Evolutionary conservation across 495 filamentous ascomycete species (phyloP).

Genomic region (Symbiotaphrina buchneri): DNA sequence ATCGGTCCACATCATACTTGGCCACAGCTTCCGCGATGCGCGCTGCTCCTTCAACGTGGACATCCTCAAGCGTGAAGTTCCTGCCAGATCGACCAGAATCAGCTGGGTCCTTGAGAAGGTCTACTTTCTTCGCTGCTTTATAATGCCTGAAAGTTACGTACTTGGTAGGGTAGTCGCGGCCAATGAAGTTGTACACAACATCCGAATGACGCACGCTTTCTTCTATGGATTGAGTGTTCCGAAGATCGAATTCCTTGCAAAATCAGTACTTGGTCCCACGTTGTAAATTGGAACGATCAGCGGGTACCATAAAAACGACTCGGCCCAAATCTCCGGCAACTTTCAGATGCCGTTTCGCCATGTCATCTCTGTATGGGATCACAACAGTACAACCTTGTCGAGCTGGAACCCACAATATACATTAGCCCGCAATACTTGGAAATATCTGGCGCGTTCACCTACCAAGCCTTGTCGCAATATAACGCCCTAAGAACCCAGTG

Average conservation of each 20-base stretch:
- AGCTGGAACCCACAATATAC: slow-evolving; percentile 23
- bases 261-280: neutral
- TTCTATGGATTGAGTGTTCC: slow-evolving; percentile 89
- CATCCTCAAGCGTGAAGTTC: slow-evolving; percentile 85
- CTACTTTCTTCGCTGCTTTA: no score
- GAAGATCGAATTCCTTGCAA: slow-evolving; percentile 73
- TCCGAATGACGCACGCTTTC: slow-evolving; percentile 93
- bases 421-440: neutral
- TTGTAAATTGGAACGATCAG: neutral
- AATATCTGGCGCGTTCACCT: slow-evolving; percentile 10
- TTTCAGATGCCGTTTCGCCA: slow-evolving; percentile 92
- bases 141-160: slow-evolving; percentile 29
- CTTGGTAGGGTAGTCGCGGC: slow-evolving; percentile 92
- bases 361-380: slow-evolving; percentile 88
- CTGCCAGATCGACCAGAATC: no score
- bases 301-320: slow-evolving; percentile 56
- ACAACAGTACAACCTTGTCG: slow-evolving; percentile 82
- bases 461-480: slow-evolving; percentile 95
- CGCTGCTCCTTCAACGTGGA: slow-evolving; percentile 85
- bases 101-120: no score
- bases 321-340: slow-evolving; percentile 80
- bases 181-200: slow-evolving; percentile 88
- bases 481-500: slow-evolving; percentile 85
- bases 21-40: slow-evolving; percentile 89
- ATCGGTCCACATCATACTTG: slow-evolving; percentile 96